phyloP scores from a whole-genome alignment of 2,329 filamentous ascomycete species.

The Lecanicillium sp. region DNA sequence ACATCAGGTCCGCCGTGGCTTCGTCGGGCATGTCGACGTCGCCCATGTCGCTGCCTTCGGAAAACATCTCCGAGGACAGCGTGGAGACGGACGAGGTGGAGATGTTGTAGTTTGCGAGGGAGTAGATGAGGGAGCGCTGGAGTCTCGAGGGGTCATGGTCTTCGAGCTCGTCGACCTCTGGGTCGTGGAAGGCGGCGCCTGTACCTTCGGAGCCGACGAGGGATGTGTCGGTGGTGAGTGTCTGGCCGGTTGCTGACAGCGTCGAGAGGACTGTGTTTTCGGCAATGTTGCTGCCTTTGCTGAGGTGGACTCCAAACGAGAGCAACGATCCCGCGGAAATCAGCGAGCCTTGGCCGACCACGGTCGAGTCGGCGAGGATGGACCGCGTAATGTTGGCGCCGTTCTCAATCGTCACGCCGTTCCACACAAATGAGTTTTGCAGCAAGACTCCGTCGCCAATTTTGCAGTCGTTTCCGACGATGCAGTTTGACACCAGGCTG shows the following conservation, averaged over 20 bases:
- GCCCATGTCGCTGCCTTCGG: slow-evolving; percentile 59
- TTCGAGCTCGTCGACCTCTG: slow-evolving; percentile 41
- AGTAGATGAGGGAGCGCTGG: slow-evolving; percentile 50
- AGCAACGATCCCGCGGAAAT: slow-evolving; percentile 69
- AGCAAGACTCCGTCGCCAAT: slow-evolving; percentile 81
- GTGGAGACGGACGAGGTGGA: slow-evolving; percentile 50
- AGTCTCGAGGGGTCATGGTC: slow-evolving; percentile 41
- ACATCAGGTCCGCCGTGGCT: slow-evolving; percentile 47
- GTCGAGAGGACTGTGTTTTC: slow-evolving; percentile 25
- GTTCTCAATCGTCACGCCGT: slow-evolving; percentile 71
- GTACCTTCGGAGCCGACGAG: slow-evolving; percentile 43
- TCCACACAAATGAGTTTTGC: slow-evolving; percentile 80
- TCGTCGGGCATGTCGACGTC: slow-evolving; percentile 52
- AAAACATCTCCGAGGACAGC: slow-evolving; percentile 56
- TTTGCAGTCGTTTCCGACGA: slow-evolving; percentile 76
- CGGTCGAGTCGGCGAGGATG: slow-evolving; percentile 66
- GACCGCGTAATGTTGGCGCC: slow-evolving; percentile 62
- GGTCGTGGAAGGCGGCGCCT: slow-evolving; percentile 39
- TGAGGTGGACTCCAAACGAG: slow-evolving; percentile 68
- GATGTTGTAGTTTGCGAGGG: slow-evolving; percentile 42
- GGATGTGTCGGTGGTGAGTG: slow-evolving; percentile 30
- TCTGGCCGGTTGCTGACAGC: slow-evolving; percentile 27
- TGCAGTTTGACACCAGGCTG: slow-evolving; percentile 62
- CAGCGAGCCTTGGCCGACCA: slow-evolving; percentile 62
- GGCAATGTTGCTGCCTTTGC: slow-evolving; percentile 47